Conservation (phyloP, 2,329 filamentous ascomycete species). For the Aspergillus intermedius region DNA sequence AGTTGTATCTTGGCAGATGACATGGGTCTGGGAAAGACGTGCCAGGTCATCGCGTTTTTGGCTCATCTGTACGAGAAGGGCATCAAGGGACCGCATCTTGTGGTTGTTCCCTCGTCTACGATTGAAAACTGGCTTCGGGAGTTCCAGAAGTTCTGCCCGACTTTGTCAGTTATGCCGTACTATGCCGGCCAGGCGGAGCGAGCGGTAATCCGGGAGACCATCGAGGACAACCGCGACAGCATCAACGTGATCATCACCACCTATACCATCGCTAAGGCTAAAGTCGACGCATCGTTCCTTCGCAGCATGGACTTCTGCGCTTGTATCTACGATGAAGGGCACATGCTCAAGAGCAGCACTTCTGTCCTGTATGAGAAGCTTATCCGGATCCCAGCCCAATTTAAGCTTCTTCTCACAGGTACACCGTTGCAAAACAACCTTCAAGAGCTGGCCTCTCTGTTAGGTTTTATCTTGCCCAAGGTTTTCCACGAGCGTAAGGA, state of each 20-base stretch:
- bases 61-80: slow-evolving; percentile 69
- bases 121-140: slow-evolving; percentile 94
- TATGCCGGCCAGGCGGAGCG: slow-evolving; percentile 64
- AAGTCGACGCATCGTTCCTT: slow-evolving; percentile 58
- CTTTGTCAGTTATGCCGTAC: slow-evolving; percentile 65
- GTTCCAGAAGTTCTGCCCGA: slow-evolving; percentile 78
- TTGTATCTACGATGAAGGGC: slow-evolving; percentile 87
- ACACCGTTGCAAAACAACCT: slow-evolving; percentile 96
- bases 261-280: slow-evolving; percentile 59
- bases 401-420: slow-evolving; percentile 79
- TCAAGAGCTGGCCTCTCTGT: slow-evolving; percentile 79
- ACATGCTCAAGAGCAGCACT: slow-evolving; percentile 81
- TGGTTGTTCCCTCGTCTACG: slow-evolving; percentile 89
- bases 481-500: slow-evolving; percentile 73
- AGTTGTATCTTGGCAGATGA: slow-evolving; percentile 94
- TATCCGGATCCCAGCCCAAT: slow-evolving; percentile 68
- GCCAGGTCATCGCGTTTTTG: slow-evolving; percentile 88
- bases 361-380: slow-evolving; percentile 77
- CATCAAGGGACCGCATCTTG: slow-evolving; percentile 65
- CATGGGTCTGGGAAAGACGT: slow-evolving; percentile 94
- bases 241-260: slow-evolving; percentile 68
- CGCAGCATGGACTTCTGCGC: slow-evolving; percentile 51
- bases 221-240: slow-evolving; percentile 57
- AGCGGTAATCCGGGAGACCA: slow-evolving; percentile 59
- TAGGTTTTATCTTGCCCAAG: slow-evolving; percentile 87